Conservation (phyloP, 768 basidiomycete species). For the Pleurotus cornucopiae region DNA sequence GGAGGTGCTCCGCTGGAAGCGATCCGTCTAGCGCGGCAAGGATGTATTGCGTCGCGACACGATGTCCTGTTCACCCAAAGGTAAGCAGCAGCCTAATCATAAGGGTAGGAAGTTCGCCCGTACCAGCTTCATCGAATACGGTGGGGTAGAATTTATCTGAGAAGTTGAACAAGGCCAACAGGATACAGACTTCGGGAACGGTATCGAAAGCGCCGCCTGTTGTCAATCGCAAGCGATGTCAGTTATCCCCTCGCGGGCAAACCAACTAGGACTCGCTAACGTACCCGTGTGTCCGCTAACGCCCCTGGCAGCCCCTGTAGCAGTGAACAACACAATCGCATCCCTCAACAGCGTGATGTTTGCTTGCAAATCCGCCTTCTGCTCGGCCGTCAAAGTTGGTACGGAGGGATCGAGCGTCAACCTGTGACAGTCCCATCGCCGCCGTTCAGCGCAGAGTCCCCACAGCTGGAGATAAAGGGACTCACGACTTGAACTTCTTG, state of each 20-base stretch:
- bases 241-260: not conserved
- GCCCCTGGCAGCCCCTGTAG: constrained; percentile 80
- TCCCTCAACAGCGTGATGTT: constrained; percentile 85
- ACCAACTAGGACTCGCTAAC: constrained; percentile 7
- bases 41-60: constrained; percentile 88
- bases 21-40: constrained; percentile 74
- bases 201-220: constrained; percentile 68
- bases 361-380: constrained; percentile 51
- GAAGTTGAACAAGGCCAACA: constrained; percentile 68
- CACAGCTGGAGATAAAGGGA: not conserved
- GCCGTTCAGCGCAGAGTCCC: not conserved
- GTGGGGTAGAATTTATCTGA: constrained; percentile 62
- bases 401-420: constrained; percentile 70
- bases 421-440: constrained; percentile 30
- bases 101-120: constrained; percentile 13
- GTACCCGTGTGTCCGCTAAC: constrained; percentile 83
- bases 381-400: constrained; percentile 55
- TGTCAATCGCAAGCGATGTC: not conserved
- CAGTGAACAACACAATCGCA: constrained; percentile 82
- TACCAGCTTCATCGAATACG: constrained; percentile 81
- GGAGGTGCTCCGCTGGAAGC: constrained; percentile 68
- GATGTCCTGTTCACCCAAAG: constrained; percentile 54
- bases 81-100: not conserved
- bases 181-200: constrained; percentile 79
- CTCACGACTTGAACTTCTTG: constrained; percentile 67